phyloP scores from a whole-genome alignment of 78 protist species.

The Guillardia theta region DNA sequence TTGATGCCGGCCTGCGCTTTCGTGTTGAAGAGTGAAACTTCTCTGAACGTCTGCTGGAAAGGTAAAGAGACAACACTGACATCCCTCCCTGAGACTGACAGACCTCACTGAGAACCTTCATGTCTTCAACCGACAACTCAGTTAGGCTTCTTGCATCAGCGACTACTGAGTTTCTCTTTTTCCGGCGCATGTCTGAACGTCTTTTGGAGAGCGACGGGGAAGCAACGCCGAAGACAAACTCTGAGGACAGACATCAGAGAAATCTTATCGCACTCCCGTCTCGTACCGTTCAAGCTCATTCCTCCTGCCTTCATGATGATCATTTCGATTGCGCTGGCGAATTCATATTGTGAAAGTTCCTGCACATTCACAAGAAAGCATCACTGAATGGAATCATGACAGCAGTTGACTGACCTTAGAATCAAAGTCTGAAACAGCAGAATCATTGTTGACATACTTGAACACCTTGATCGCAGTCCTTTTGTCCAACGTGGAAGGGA shows the following conservation, averaged over 20 bases:
- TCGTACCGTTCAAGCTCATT: background rate
- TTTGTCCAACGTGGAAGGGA: background rate
- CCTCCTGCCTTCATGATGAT: background rate
- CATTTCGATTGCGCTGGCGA: background rate
- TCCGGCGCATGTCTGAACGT: background rate
- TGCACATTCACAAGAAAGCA: background rate
- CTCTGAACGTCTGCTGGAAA: background rate
- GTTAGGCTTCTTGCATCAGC: no score
- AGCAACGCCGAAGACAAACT: no score
- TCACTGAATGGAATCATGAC: background rate
- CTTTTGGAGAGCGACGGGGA: no score
- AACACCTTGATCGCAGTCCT: background rate
- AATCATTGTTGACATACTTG: background rate
- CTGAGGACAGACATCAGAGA: background rate
- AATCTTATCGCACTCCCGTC: background rate
- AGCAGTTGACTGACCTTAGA: background rate
- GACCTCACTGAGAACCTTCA: background rate
- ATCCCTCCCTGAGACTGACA: background rate
- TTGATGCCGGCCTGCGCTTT: background rate
- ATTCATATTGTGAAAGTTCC: background rate
- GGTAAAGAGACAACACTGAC: background rate
- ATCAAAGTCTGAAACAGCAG: background rate
- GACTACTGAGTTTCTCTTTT: background rate
- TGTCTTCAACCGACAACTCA: no score
- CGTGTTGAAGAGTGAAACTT: background rate